Base-by-base conservation (phyloP, 2,329 filamentous ascomycete species). In the Xylariaceae sp. region DNA sequence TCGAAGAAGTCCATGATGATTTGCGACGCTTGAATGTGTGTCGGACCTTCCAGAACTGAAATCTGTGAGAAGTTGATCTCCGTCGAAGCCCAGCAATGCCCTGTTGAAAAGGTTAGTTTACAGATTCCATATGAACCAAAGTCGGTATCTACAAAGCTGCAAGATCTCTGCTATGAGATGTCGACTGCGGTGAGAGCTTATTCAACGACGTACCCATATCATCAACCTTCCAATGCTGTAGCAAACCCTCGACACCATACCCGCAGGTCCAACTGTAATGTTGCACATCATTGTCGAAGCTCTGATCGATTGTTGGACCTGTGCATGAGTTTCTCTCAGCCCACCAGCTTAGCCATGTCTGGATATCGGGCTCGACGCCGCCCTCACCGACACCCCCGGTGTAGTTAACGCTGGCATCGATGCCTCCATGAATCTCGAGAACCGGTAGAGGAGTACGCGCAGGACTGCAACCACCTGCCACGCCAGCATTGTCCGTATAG, bases 1-100 rank as follows among this genome's bases (percentile, higher is more conserved):
- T 73, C 68, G 56, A 78, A 78, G 55, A 78, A 78, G 2, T 69
- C 64, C 59, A 74, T 71, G 17, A 77, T 69, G 31, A 78, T 67
- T 31, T 68, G 66, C 46, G 70, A 76, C 2, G 73, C 75, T 39
- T 74, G 61, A 17, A 78, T 72, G 38, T 72, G 67, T 5, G 73
- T 71, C 1, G 74, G 74, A 1, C 63, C 63, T 49, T 74, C 68
- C 0, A 66, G 68, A 2, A 70, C 69, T 1, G 71, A 66, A 14
- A 72, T 57, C 58, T 75, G 73, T 6, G 72, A 73, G 48, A 76
- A 69, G 58, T 76, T 77, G 43, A 68, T 66, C 43, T 73, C 69
- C 4, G 71, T 75, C 18, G 73, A 75, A 5, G 75, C 69, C 75
- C 75, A 78, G 48, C 67, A 69, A 54, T 78, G 75, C 14, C 72